phyloP scores from a whole-genome alignment of 106 monocot genomes.

The Phalaenopsis equestris region DNA sequence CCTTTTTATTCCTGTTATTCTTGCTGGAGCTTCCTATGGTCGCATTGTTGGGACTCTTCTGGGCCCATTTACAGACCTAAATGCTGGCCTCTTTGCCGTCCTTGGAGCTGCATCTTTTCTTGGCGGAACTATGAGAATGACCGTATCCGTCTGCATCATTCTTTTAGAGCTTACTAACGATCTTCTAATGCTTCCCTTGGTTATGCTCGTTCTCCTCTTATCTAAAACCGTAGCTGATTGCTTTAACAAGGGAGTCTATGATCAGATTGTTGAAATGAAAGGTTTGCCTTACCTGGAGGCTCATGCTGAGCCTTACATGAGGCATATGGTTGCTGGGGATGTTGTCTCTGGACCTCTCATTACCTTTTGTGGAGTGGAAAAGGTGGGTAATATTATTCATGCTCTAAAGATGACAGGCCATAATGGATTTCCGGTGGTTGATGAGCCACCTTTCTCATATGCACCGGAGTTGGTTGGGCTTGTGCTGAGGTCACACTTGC shows the following conservation, averaged over 20 bases:
- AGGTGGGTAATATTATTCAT: constrained; percentile 55
- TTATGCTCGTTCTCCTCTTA: constrained; percentile 88
- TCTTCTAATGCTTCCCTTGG: constrained; percentile 77
- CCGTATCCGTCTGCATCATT: constrained; percentile 87
- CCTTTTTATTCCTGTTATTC: constrained; percentile 91
- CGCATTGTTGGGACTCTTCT: constrained; percentile 59
- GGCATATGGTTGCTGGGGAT: constrained; percentile 65
- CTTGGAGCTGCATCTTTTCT: constrained; percentile 88
- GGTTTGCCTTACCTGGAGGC: constrained; percentile 89
- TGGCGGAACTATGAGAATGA: constrained; percentile 99
- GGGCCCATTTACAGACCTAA: constrained; percentile 40
- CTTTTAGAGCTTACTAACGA: constrained; percentile 95
- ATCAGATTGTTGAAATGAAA: constrained; percentile 84
- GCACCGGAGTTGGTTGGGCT: constrained; percentile 68
- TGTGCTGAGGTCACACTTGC: constrained; percentile 64
- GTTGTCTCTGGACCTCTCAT: constrained; percentile 67
- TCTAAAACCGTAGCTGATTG: constrained; percentile 86
- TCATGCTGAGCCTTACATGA: constrained; percentile 92
- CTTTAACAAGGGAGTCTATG: constrained; percentile 87
- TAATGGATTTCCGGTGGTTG: constrained; percentile 81
- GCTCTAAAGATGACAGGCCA: constrained; percentile 71
- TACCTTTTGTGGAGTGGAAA: constrained; percentile 67
- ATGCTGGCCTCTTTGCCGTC: constrained; percentile 78
- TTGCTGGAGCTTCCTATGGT: constrained; percentile 79
- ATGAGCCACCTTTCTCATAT: constrained; percentile 71